Evolutionary conservation across 2,329 filamentous ascomycete genomes (phyloP).

Genomic region (Trichophyton equinum): DNA sequence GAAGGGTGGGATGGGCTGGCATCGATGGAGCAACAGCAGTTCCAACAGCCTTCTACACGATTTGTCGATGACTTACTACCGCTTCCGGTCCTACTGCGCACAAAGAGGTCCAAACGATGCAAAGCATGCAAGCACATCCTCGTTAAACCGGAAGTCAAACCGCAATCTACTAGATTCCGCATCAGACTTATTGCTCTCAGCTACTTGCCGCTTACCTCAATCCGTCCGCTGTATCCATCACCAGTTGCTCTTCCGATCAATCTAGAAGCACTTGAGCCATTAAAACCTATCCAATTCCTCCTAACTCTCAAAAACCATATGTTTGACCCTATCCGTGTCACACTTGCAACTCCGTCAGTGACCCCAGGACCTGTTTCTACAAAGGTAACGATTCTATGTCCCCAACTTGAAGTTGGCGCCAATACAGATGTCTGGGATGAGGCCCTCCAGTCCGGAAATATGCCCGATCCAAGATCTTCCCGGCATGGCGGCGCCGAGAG

Average conservation of each 20-base stretch:
- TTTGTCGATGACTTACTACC: conserved; percentile 69
- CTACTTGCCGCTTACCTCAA: conserved; percentile 70
- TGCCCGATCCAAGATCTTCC: conserved; percentile 32
- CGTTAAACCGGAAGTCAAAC: conserved; percentile 83
- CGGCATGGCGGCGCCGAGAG: conserved; percentile 33
- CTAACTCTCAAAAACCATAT: conserved; percentile 88
- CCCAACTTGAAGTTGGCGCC: conserved; percentile 84
- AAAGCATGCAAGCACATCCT: conserved; percentile 88
- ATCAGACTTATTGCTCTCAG: conserved; percentile 80
- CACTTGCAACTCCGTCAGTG: conserved; percentile 66
- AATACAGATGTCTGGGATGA: conserved; percentile 95
- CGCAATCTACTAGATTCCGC: conserved; percentile 77
- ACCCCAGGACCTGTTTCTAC: conserved; percentile 66
- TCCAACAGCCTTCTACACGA: conserved; percentile 41
- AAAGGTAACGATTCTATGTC: conserved; percentile 82
- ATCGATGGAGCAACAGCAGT: conserved; percentile 39
- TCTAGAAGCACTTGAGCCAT: conserved; percentile 37
- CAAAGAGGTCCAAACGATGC: conserved; percentile 89
- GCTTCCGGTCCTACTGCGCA: conserved; percentile 68
- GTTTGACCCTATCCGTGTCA: conserved; percentile 80
- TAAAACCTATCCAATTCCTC: conserved; percentile 58
- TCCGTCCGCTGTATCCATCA: conserved; percentile 46
- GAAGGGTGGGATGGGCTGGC: conserved; percentile 53
- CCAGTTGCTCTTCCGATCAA: conserved; percentile 26
- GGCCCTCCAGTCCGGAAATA: conserved; percentile 51